Evolutionary conservation across 2,329 filamentous ascomycete genomes (phyloP), one percentile per base, ranked within the genome.

Genomic region (Aspergillus sp.): DNA sequence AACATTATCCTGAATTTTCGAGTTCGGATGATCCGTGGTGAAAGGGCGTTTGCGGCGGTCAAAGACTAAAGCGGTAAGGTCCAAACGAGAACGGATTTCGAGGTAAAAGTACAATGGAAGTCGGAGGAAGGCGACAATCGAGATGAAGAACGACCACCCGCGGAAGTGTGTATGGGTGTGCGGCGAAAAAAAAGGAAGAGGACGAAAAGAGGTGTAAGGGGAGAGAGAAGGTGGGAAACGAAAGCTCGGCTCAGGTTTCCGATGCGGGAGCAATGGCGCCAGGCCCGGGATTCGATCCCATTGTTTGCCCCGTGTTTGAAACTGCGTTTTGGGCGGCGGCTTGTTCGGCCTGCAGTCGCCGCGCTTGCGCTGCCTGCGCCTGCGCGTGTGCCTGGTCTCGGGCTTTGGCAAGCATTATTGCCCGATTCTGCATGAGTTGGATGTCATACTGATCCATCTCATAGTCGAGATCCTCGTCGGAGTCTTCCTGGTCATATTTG

Each of bases 401-500:
- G 65, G 75, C 77, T 66, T 79, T 77, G 43, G 74, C 76, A 58
- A 76, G 75, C 62, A 83, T 83, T 74, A 78, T 84, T 72, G 75
- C 80, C 52, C 85, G 82, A 70, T 86, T 85, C 58, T 82, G 80
- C 77, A 86, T 86, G 70, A 85, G 82, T 61, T 84, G 75, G 59
- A 83, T 82, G 65, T 83, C 82, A 58, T 82, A 86, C 70, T 89
- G 91, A 73, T 97, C 92, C 61, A 93, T 84, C 59, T 89, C 85
- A 80, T 93, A 93, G 63, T 88, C 82, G 25, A 89, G 84, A 59
- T 89, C 86, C 60, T 93, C 91, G 56, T 93, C 92, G 65, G 90
- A 89, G 64, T 93, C 91, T 69, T 96, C 91, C 28, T 89, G 89
- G 72, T 96, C 92, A 79, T 92, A 96, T 78, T 93, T 96, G 85